These are phyloP conservation scores for Selaginella moellendorffii DNA, from an alignment of 75 land plant species.

Conservation along the genomic window DNA sequence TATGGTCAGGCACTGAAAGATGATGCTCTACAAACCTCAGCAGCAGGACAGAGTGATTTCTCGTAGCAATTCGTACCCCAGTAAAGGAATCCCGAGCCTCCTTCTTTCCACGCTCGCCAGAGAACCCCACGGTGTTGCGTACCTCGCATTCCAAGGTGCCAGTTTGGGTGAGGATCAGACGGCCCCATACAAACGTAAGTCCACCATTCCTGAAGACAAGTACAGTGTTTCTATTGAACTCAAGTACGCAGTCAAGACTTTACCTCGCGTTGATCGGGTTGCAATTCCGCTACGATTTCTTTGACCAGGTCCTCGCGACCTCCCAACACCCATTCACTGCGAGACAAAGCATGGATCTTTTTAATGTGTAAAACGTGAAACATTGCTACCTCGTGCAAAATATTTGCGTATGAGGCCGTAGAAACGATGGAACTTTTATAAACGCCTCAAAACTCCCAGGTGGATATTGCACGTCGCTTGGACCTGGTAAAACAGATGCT, in stretches of 20 bases:
- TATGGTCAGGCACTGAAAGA: too few species aligned
- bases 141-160: slow-evolving; percentile 97
- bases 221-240: too few species aligned
- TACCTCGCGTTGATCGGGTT: slow-evolving; percentile 86
- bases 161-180: slow-evolving; percentile 93
- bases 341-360: too few species aligned
- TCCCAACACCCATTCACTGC: slow-evolving; percentile 98
- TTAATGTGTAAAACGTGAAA: neutral
- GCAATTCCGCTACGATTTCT: slow-evolving; percentile 62
- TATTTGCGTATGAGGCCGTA: slow-evolving; percentile 93
- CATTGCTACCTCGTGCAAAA: slow-evolving; percentile 76
- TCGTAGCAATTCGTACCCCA: slow-evolving; percentile 99
- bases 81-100: slow-evolving; percentile 88
- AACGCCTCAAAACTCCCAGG: slow-evolving; percentile 77
- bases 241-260: too few species aligned
- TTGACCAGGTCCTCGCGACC: slow-evolving; percentile 87
- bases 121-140: slow-evolving; percentile 96
- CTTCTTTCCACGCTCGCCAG: slow-evolving; percentile 99
- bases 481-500: slow-evolving; percentile 46
- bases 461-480: slow-evolving; percentile 64
- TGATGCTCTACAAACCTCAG: too few species aligned
- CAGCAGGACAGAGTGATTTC: slow-evolving; percentile 59
- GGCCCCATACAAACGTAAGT: slow-evolving; percentile 99
- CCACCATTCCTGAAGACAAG: slow-evolving; percentile 99
- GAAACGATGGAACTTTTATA: slow-evolving; percentile 70